Evolutionary conservation across 1,284 basidiomycete genomes (phyloP).

Genomic region (Cryptococcus maquisensis): DNA sequence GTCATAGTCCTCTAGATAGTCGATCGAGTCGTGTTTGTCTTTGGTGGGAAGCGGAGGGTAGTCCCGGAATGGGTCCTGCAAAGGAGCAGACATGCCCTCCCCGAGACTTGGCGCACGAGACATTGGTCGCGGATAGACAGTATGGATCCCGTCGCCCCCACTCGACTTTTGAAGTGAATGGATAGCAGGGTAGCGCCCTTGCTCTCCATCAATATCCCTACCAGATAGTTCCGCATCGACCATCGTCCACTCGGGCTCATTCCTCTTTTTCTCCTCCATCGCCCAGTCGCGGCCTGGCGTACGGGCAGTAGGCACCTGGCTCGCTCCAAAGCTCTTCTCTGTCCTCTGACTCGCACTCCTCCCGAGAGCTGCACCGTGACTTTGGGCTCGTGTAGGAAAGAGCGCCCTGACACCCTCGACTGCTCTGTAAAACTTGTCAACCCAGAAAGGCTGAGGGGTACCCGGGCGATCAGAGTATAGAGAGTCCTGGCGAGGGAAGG

Average conservation of each 20-base stretch:
- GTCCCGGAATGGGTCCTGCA: not conserved
- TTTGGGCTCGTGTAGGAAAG: slow-evolving; percentile 27
- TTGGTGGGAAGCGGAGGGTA: not conserved
- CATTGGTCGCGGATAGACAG: slow-evolving; percentile 22
- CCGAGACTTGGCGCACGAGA: slow-evolving; percentile 23
- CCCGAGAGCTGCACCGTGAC: slow-evolving; percentile 20
- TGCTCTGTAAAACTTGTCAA: slow-evolving; percentile 27
- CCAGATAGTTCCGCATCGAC: slow-evolving; percentile 18
- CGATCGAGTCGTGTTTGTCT: slow-evolving; percentile 17
- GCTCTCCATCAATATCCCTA: slow-evolving; percentile 3
- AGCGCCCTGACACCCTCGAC: slow-evolving; percentile 17
- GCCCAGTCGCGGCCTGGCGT: slow-evolving; percentile 17
- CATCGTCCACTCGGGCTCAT: slow-evolving; percentile 14
- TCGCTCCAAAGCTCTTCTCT: slow-evolving; percentile 26
- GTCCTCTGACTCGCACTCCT: slow-evolving; percentile 21
- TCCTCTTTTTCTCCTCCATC: not conserved
- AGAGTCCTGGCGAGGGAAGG: not conserved
- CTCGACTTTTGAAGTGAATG: not conserved
- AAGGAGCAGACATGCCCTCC: slow-evolving; percentile 9
- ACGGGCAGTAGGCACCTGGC: slow-evolving; percentile 12
- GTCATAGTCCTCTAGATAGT: slow-evolving; percentile 13
- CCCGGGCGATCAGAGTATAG: not conserved
- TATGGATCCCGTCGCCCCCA: not conserved
- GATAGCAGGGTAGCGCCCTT: slow-evolving; percentile 15
- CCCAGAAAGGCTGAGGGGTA: slow-evolving; percentile 30